Base-by-base conservation (phyloP, 139 green algal genomes). In the Klebsormidium nitens region DNA sequence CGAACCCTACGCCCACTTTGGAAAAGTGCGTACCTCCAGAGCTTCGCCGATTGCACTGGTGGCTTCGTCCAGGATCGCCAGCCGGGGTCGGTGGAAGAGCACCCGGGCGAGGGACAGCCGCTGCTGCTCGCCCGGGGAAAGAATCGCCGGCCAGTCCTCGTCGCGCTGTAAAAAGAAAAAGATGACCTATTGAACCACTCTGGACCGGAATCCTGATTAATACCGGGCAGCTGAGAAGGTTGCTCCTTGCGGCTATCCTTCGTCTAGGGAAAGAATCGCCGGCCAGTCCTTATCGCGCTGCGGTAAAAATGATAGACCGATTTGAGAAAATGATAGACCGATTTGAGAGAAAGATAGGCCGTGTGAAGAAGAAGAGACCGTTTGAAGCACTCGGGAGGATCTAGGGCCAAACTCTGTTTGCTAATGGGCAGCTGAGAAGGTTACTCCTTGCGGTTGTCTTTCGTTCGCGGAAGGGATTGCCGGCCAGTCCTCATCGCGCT, bases 61-160 rank as follows among this genome's bases (percentile, higher is more conserved):
- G 77, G 83, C 89, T 72, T 91, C 86, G 56, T 91, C 86, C 59
- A 90, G 66, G 47, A 90, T 87, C 34, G 86, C 86, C 68, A 89
- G 86, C 19, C 66, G 67, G 3, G 86, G 86, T 23, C 64, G 74
- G 72, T 91, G 86, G 74, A 77, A 89, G 63, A 91, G 86, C 26
- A 91, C 71, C 23, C 86, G 78, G 8, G 85, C 85, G 77, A 91
- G 86, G 64, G 79, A 81, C 49, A 91, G 72, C 56, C 84, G 71
- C 74, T 91, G 86, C 78, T 89, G 83, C 74, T 90, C 86, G 2
- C 86, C 86, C 23, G 42, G 64, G 26, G 64, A 72, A n/a, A 72
- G 40, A 5, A 44, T n/a, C 19, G 19, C 35, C 17, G 2, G 19
- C 64, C 64, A 72, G 40, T 72, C 64, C 3, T 5, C 4, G 6